These are phyloP conservation scores for Suhomyces faveliae DNA, from an alignment of 805 yeast species.

Conservation along the genomic window DNA sequence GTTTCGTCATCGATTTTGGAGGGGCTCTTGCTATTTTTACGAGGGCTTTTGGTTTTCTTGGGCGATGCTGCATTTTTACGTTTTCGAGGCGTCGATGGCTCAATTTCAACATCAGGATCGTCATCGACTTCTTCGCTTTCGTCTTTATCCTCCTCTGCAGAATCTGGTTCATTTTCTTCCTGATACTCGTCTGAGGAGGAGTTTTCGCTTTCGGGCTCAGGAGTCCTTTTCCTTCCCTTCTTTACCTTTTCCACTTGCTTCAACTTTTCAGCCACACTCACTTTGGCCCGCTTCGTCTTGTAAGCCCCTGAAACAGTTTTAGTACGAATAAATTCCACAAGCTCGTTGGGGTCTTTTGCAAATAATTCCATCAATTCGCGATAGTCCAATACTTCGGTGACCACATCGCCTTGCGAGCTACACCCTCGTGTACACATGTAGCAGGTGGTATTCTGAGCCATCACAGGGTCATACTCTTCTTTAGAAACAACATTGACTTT, in stretches of 20 bases:
- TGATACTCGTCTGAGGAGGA: background rate
- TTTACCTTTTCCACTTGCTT: slow-evolving; percentile 1
- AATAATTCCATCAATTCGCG: slow-evolving; percentile 26
- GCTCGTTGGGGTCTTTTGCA: slow-evolving; percentile 24
- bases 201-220: background rate
- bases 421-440: slow-evolving; percentile 45
- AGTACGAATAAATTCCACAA: slow-evolving; percentile 28
- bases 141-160: slow-evolving; percentile 7
- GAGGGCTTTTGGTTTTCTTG: slow-evolving; percentile 16
- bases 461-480: slow-evolving; percentile 28
- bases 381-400: slow-evolving; percentile 42
- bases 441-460: slow-evolving; percentile 29
- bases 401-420: slow-evolving; percentile 31
- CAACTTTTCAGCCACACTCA: slow-evolving; percentile 3
- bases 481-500: slow-evolving; percentile 45
- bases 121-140: slow-evolving; percentile 24
- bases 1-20: slow-evolving; percentile 5
- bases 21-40: slow-evolving; percentile 7
- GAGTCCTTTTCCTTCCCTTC: background rate
- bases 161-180: background rate
- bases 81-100: slow-evolving; percentile 1
- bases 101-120: background rate
- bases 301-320: slow-evolving; percentile 28
- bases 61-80: slow-evolving; percentile 25
- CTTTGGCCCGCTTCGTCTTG: slow-evolving; percentile 10